Conservation (phyloP, 805 yeast genomes). For the Candida koratica region DNA sequence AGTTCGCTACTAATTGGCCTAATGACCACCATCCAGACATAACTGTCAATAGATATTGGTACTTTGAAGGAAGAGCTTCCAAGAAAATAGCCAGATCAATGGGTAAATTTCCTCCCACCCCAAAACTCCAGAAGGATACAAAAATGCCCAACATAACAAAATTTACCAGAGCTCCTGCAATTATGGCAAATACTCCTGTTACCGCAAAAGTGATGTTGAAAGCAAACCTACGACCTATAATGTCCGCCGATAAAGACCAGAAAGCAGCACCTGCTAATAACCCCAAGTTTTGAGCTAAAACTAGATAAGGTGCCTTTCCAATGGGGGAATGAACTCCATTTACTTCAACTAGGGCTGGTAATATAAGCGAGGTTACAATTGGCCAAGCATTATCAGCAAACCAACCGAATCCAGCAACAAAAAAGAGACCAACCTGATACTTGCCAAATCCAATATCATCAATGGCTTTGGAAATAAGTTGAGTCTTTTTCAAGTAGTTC, state of each 20-base stretch:
- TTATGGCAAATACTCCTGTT: constrained; percentile 24
- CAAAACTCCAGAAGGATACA: constrained; percentile 26
- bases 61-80: constrained; percentile 25
- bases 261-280: constrained; percentile 27
- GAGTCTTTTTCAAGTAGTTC: constrained; percentile 23
- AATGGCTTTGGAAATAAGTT: constrained; percentile 24
- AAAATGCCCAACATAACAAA: constrained; percentile 28
- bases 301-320: constrained; percentile 32
- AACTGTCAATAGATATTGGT: constrained; percentile 27
- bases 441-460: constrained; percentile 39
- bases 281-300: constrained; percentile 44
- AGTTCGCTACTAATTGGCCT: constrained; percentile 52
- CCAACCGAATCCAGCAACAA: constrained; percentile 58
- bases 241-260: constrained; percentile 29
- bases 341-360: constrained; percentile 27
- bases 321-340: constrained; percentile 36
- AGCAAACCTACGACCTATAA: constrained; percentile 30
- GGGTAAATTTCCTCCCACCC: constrained; percentile 32
- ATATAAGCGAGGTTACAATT: constrained; percentile 30
- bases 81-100: constrained; percentile 29
- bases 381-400: constrained; percentile 46
- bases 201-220: constrained; percentile 27
- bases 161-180: constrained; percentile 29
- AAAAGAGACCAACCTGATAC: constrained; percentile 48
- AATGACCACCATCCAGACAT: constrained; percentile 60